Base-by-base conservation (phyloP, 2,329 filamentous ascomycete species). In the Monosporascus sp. region DNA sequence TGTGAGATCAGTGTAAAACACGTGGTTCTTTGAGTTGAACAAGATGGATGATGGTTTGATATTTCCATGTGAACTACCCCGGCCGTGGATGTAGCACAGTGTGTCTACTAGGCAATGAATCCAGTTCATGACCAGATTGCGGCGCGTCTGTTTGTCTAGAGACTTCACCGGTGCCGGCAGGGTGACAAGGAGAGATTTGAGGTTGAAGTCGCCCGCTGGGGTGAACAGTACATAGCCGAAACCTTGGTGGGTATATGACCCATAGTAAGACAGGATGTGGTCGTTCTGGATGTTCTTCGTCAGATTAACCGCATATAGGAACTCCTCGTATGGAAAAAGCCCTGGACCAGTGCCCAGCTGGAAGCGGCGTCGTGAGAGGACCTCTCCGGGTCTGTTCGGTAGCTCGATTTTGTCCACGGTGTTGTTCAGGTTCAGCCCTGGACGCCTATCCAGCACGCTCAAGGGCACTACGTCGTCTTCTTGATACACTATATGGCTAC, bases 1-100 rank as follows among this genome's bases (percentile, higher is more conserved):
- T 3, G 74, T 76, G 50, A 84, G 80, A 61, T 89, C 87, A 49
- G 83, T 78, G 55, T 88, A 82, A 54, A 87, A 85, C 47, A 90
- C 81, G 55, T 80, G 75, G 58, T 89, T 85, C 55, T 81, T 75
- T 54, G 76, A 73, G 60, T 85, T 82, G 60, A 90, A 81, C 61
- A 88, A 76, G 24, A 91, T 77, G 9, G 85, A 87, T 0, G 85
- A 86, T 1, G 87, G 88, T 55, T 82, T 83, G 65, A 92, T 89
- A 48, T 82, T 83, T 22, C 81, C 80, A 60, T 91, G 87, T 3
- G 80, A 79, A 24, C 82, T 77, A 1, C 83, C 82, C 47, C 78
- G 78, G 56, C 77, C 78, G 64, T 91, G 88, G 2, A 91, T 70
- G 56, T 80, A 87, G 50, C 84, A 81, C 17, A 90, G 64, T 1